A percentile compares a stretch with the other conserved stretches of the same genome.
phyloP scores from a whole-genome alignment of 768 basidiomycete species.

The Boletus coccyginus region DNA sequence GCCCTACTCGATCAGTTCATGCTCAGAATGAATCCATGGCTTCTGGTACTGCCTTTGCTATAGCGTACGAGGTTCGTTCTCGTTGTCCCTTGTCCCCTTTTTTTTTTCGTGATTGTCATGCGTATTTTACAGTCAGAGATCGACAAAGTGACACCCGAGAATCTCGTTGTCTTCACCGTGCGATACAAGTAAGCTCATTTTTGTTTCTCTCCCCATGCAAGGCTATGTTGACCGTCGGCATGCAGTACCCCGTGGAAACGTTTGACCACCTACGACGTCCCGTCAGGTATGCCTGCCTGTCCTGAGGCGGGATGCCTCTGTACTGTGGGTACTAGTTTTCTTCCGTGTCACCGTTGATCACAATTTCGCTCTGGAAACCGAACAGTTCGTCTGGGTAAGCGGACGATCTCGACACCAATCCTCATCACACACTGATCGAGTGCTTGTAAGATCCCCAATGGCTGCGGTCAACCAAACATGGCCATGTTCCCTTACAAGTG shows the following conservation, averaged over 20 bases:
- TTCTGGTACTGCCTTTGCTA: constrained; percentile 6
- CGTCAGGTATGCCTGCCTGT: constrained; percentile 4
- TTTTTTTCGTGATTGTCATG: neutral
- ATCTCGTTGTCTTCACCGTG: constrained; percentile 4
- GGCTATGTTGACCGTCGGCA: neutral
- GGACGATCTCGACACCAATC: too few relatives aligned
- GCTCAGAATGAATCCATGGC: constrained; percentile 6
- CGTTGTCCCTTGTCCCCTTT: neutral
- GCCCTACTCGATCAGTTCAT: constrained; percentile 7
- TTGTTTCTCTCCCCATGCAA: neutral
- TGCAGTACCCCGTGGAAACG: constrained; percentile 14
- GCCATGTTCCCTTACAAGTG: constrained; percentile 2
- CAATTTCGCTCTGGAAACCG: neutral
- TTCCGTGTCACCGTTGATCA: neutral
- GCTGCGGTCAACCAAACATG: constrained; percentile 8
- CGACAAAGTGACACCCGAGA: neutral
- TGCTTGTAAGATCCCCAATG: neutral
- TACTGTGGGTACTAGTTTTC: neutral
- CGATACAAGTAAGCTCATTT: neutral
- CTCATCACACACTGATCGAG: neutral
- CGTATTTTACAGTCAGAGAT: neutral
- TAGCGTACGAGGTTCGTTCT: constrained; percentile 15
- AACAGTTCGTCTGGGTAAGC: constrained; percentile 13
- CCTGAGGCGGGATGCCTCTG: neutral
- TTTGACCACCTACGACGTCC: neutral